These are phyloP conservation scores for Laguncularia racemosa DNA, from an alignment of 345 rosid species.

Conservation along the genomic window DNA sequence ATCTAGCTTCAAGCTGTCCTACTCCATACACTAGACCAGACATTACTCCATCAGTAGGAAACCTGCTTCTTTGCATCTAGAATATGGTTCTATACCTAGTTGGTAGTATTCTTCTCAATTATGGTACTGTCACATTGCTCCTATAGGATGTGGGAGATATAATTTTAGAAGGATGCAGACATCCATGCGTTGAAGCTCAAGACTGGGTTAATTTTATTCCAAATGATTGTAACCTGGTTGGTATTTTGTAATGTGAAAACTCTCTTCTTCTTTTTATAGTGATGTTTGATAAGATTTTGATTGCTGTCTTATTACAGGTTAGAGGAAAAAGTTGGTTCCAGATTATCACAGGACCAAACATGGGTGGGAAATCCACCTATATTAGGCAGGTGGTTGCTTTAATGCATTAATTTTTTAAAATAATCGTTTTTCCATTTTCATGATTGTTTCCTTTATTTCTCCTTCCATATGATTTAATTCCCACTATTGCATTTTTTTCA, in stretches of 20 bases:
- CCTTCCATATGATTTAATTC: no score
- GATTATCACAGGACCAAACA: constrained; percentile 96
- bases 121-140: constrained; percentile 4
- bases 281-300: constrained; percentile 14
- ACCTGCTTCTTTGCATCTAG: constrained; percentile 10
- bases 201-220: constrained; percentile 99
- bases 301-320: constrained; percentile 39
- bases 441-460: neutral
- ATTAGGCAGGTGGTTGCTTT: constrained; percentile 68
- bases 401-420: neutral
- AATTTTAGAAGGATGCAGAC: constrained; percentile 83
- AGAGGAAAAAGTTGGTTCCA: constrained; percentile 96
- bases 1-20: constrained; percentile 87
- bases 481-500: neutral
- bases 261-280: constrained; percentile 16
- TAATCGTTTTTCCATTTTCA: neutral
- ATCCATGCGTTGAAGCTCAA: constrained; percentile 99
- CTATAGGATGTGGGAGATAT: constrained; percentile 77
- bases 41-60: constrained; percentile 57
- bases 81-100: constrained; percentile 5
- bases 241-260: constrained; percentile 14
- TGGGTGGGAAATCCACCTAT: constrained; percentile 99
- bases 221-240: constrained; percentile 89
- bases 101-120: neutral
- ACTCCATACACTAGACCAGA: constrained; percentile 90